Evolutionary conservation across 345 rosid species (phyloP).

Genomic region (Luvunga scandens): DNA sequence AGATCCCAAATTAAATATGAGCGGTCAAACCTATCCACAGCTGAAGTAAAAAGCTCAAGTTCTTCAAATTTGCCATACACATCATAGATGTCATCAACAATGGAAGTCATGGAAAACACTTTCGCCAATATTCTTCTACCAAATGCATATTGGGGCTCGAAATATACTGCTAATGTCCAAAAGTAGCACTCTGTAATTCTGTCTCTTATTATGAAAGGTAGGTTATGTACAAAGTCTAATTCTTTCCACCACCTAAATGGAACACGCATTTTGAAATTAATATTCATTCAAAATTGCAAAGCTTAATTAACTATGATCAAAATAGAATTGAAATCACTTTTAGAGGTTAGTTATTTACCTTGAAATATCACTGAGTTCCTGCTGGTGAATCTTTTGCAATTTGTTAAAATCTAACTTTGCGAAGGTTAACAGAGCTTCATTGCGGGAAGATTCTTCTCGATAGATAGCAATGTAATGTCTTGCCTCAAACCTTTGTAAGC

Average conservation of each 20-base stretch:
- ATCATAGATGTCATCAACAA: no score
- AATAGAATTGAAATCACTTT: neutral
- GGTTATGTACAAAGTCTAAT: conserved; percentile 21
- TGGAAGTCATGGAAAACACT: no score
- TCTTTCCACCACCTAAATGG: conserved; percentile 41
- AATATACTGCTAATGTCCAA: no score
- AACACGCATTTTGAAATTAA: neutral
- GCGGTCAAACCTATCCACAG: conserved; percentile 20
- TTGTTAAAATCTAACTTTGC: conserved; percentile 33
- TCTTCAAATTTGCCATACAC: conserved; percentile 15
- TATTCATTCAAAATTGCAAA: no score
- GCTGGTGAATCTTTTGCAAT: conserved; percentile 27
- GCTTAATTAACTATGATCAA: neutral
- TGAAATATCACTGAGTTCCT: no score
- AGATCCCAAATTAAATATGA: neutral
- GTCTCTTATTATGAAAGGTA: no score
- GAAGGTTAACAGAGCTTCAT: conserved; percentile 14
- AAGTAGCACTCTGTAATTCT: no score
- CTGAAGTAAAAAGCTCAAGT: conserved; percentile 17
- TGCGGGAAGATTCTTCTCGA: conserved; percentile 14
- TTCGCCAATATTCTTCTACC: no score
- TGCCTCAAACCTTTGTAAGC: conserved; percentile 19
- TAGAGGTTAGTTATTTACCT: no score
- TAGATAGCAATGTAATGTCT: conserved; percentile 26
- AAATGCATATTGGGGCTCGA: no score